phyloP scores from a whole-genome alignment of 148 eudicot species.

The Simmondsia chinensis region DNA sequence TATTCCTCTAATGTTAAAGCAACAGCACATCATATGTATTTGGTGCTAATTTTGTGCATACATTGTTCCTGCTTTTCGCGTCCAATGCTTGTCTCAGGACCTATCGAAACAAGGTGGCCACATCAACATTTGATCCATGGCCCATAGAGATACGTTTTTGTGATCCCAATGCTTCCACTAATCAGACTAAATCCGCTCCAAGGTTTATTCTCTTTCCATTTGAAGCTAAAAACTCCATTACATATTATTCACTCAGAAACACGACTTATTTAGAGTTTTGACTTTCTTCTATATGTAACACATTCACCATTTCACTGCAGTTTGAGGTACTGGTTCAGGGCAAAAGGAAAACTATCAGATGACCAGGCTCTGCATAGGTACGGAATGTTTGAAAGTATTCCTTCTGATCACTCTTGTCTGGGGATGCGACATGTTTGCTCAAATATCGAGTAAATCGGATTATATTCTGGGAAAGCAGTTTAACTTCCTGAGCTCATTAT shows the following conservation, averaged over 20 bases:
- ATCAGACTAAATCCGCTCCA: constrained; percentile 74
- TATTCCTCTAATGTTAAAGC: constrained; percentile 2
- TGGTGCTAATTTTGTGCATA: neutral
- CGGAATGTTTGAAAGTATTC: constrained; percentile 3
- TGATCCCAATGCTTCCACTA: constrained; percentile 61
- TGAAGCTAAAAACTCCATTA: neutral
- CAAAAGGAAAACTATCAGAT: constrained; percentile 86
- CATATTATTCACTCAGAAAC: neutral
- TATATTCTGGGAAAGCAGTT: too few relatives aligned
- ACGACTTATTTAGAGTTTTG: neutral
- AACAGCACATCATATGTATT: neutral
- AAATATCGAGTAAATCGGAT: neutral
- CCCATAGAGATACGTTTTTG: constrained; percentile 90
- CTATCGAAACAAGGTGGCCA: constrained; percentile 86
- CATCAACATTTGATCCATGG: constrained; percentile 45
- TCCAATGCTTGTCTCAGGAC: constrained; percentile 40
- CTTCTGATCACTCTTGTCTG: neutral
- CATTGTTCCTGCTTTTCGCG: neutral
- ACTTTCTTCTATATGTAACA: neutral
- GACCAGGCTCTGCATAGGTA: constrained; percentile 99
- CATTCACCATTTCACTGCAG: constrained; percentile 29
- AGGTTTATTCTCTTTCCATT: constrained; percentile 34
- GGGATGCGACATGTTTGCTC: constrained; percentile 1
- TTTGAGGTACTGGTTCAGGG: constrained; percentile 86
- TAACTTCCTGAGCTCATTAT: too few relatives aligned